Conservation (phyloP, 768 basidiomycete species). For the Butyriboletus loyo region DNA sequence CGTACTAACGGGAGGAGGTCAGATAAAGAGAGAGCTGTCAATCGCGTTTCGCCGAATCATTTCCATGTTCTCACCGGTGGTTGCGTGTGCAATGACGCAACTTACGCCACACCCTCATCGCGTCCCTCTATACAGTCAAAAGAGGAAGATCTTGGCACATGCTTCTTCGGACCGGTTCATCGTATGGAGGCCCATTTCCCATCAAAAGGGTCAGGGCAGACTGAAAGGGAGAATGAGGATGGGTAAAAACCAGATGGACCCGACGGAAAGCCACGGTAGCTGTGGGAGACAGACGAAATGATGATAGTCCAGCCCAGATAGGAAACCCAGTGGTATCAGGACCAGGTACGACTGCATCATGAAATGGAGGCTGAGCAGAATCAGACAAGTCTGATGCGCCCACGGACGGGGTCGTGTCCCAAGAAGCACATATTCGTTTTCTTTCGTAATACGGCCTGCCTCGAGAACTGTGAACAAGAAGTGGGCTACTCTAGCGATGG, state of each 20-base stretch:
- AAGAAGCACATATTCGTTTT: conserved; percentile 1
- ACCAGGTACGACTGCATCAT: conserved; percentile 13
- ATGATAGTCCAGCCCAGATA: background rate
- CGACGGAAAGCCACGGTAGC: background rate
- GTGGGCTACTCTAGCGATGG: conserved; percentile 1
- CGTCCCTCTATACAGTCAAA: background rate
- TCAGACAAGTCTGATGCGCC: conserved; percentile 21
- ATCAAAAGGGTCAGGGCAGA: conserved; percentile 19
- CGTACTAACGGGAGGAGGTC: background rate
- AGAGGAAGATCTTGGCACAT: background rate
- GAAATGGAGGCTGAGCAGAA: conserved; percentile 12
- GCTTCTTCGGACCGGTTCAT: conserved; percentile 9
- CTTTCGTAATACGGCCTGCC: conserved; percentile 1
- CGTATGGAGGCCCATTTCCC: conserved; percentile 12
- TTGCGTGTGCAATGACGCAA: conserved; percentile 4
- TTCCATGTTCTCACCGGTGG: conserved; percentile 11
- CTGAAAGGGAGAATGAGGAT: background rate
- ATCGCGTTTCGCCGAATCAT: background rate
- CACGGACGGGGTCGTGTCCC: background rate
- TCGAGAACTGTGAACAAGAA: background rate
- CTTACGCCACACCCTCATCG: conserved; percentile 8
- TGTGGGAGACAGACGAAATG: background rate
- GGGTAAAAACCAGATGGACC: background rate
- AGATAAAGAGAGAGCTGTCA: background rate
- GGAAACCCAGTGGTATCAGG: conserved; percentile 2